Percentiles rank a stretch among this genome's conserved stretches.
Conservation (phyloP, 257 asterid species). For the Solanum habrochaites region DNA sequence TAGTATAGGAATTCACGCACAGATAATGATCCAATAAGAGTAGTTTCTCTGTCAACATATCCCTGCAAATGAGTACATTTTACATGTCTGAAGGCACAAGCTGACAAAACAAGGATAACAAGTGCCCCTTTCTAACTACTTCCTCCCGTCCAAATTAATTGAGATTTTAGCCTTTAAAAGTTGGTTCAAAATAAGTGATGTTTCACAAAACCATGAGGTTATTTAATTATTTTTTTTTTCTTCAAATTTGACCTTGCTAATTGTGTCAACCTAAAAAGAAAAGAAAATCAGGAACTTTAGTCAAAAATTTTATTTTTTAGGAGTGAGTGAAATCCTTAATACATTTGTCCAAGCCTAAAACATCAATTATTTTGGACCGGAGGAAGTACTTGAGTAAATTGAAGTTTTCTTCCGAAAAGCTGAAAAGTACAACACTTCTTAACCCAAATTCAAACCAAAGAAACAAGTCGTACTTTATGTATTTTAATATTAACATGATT, state of each 20-base stretch:
- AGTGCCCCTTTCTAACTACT: neutral
- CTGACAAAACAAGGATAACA: neutral
- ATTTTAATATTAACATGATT: neutral
- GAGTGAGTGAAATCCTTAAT: neutral
- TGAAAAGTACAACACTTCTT: neutral
- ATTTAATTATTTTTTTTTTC: neutral
- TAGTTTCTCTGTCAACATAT: slow-evolving; percentile 79
- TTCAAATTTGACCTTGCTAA: neutral
- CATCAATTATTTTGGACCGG: neutral
- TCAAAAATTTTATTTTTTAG: neutral
- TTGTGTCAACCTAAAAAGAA: neutral
- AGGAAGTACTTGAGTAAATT: neutral
- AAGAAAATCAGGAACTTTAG: neutral
- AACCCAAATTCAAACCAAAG: neutral
- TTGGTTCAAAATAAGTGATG: neutral
- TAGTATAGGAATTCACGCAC: slow-evolving; percentile 97
- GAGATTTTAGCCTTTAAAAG: neutral
- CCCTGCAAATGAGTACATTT: slow-evolving; percentile 42
- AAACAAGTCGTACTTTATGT: neutral
- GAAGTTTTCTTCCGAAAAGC: neutral
- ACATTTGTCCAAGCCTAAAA: neutral
- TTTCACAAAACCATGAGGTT: neutral
- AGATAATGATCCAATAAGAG: slow-evolving; percentile 83
- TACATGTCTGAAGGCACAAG: neutral
- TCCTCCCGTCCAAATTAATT: neutral